phyloP scores from a whole-genome alignment of 148 eudicot genomes.

The Salicornia ramosissima region DNA sequence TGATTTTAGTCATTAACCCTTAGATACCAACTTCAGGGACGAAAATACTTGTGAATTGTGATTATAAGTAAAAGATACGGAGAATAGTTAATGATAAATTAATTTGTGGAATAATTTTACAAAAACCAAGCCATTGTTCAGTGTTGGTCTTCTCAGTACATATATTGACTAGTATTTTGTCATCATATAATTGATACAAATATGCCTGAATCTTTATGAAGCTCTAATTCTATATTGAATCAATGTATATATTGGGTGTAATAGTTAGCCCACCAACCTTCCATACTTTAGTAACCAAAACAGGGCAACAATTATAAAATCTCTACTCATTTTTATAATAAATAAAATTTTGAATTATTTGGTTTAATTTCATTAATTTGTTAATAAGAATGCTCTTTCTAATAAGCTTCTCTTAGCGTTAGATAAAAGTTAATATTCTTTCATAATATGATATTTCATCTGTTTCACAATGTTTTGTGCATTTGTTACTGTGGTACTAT shows the following conservation, averaged over 20 bases:
- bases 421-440: no score
- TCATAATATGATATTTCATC: no score
- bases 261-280: conserved; percentile 21
- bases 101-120: not conserved
- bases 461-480: no score
- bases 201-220: not conserved
- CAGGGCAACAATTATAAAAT: conserved; percentile 2
- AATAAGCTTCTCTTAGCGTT: no score
- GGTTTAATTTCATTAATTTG: no score
- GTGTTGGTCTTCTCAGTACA: conserved; percentile 7
- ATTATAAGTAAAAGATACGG: no score
- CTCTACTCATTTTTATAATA: no score
- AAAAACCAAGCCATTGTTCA: not conserved
- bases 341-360: no score
- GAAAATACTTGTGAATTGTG: not conserved
- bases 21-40: not conserved
- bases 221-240: not conserved
- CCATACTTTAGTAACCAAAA: not conserved
- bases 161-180: conserved; percentile 14
- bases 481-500: no score
- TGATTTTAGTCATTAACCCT: not conserved
- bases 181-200: not conserved
- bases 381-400: no score
- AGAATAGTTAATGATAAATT: no score
- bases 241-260: not conserved